Evolutionary conservation across 495 filamentous ascomycete species (phyloP), one percentile per base, ranked within the genome.

Genomic region (Cercophora newfieldiana): DNA sequence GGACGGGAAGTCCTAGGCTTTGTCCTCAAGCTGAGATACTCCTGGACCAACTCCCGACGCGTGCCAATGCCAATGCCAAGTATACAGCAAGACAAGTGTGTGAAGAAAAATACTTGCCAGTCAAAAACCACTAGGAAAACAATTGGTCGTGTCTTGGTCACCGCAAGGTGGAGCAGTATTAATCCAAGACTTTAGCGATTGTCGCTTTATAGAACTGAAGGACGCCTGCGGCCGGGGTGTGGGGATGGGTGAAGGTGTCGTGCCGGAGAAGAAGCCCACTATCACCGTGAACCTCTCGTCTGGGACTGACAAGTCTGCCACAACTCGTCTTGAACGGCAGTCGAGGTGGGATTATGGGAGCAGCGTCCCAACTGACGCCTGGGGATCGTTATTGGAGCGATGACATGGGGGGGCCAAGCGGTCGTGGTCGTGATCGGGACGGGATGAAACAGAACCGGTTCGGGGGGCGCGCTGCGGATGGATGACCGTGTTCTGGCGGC

Each of bases 211-310:
- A 75, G 78, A 82, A 80, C 77, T 67, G 75, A 82, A 82, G 81
- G 83, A 79, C 81, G 82, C 83, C 82, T 78, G 82, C 83, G 83
- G 79, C 83, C 83, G 78, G 71, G 66, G 63, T 64, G 59, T 67
- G 57, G 59, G 25, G 28, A 55, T 24, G 61, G 47, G 63, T 61
- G 63, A 47, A 68, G 66, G 63, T 78, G 72, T 74, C 72, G 70
- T 77, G 75, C 74, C 69, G 61, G 59, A 68, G 65, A 71, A 77
- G 77, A 76, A 77, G 78, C 72, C 79, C 82, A 81, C 81, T 84
- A 53, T 80, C 75, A 85, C 82, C 82, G 80, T 78, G 81, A 74
- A 72, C 75, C 68, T 66, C 69, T 66, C 74, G 66, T 26, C 58
- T 71, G 59, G 68, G 59, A 66, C 28, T 64, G 55, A 66, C 75